Conservation (phyloP, 2,329 filamentous ascomycete species). For the Trichoderma polysporum region DNA sequence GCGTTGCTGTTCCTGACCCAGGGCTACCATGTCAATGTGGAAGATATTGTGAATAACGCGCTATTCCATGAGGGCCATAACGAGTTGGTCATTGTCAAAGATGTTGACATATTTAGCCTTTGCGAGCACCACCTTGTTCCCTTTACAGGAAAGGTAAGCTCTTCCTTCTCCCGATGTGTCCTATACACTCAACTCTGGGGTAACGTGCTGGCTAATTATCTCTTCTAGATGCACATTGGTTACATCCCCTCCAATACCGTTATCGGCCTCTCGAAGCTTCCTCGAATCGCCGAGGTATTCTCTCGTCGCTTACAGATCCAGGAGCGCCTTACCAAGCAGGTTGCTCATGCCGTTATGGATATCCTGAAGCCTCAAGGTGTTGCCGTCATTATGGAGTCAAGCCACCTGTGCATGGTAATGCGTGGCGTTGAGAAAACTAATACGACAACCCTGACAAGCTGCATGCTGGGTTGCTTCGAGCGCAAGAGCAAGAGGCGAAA, state of each 20-base stretch:
- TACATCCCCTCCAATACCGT: conserved; percentile 93
- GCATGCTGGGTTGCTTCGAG: conserved; percentile 95
- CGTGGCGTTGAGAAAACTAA: conserved; percentile 92
- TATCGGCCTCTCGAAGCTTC: conserved; percentile 92
- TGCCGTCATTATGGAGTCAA: conserved; percentile 95
- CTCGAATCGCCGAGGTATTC: conserved; percentile 96
- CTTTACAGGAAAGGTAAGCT: conserved; percentile 67
- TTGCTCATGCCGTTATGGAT: conserved; percentile 92
- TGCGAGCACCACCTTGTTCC: conserved; percentile 98
- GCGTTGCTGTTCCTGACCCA: conserved; percentile 95
- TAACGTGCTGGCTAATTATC: no score
- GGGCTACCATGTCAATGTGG: conserved; percentile 92
- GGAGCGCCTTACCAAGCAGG: conserved; percentile 92
- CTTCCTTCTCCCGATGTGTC: no score
- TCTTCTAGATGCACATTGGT: conserved; percentile 92
- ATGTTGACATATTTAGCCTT: conserved; percentile 91
- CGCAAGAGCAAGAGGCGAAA: conserved; percentile 90
- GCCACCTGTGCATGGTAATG: conserved; percentile 98
- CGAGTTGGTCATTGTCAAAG: conserved; percentile 95
- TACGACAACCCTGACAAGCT: conserved; percentile 91
- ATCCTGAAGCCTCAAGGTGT: conserved; percentile 92
- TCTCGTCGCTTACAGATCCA: conserved; percentile 90
- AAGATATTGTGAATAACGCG: conserved; percentile 87
- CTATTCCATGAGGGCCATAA: conserved; percentile 97
- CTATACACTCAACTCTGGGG: no score